Evolutionary conservation across 1,139 yeast genomes (phyloP), one percentile per base, ranked within the genome.

Genomic region (Debaryomyces coudertii): DNA sequence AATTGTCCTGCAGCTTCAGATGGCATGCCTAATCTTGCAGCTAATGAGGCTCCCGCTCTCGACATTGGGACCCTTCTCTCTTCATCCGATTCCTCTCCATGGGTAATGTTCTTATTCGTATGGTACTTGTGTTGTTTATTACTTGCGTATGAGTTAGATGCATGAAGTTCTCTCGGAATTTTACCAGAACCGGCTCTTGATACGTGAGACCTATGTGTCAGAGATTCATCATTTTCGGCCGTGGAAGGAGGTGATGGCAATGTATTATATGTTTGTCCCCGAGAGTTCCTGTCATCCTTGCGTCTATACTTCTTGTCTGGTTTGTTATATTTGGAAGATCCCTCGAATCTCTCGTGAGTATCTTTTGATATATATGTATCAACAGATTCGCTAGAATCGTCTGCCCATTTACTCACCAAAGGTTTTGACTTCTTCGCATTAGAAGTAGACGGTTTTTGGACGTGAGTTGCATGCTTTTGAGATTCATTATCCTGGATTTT

Each of bases 1-100:
- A 9, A 15, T 25, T 8, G 24, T 16, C n/a, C 34, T 23, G 37
- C 6, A 11, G 14, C 5, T 5, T 33, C 18, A 15, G 46, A 30
- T 3, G 30, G 37, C 33, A 45, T 14, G 1, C 67, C 65, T 7
- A 64, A 44, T 40, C 71, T 53, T 1, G 64, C 54, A 1, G 71
- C 71, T 38, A 66, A 56, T 7, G 62, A 53, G 36, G 48, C 54
- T 2, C 62, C 70, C 3, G 71, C 69, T 2, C 57, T 58, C 0
- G 66, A 51, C 63, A 61, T 57, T 5, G 68, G 64, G 1, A 57
- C 57, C 15, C 51, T 46, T 18, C 47, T 53, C 9, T 57, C 63
- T 6, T 55, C 56, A 5, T 47, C 51, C 5, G 46, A 41, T 5
- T 40, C 45, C 7, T 40, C 44, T 4, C 43, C 46, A 12, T 28